phyloP scores from a whole-genome alignment of 164 flowering plant genomes.

The Saururus chinensis region DNA sequence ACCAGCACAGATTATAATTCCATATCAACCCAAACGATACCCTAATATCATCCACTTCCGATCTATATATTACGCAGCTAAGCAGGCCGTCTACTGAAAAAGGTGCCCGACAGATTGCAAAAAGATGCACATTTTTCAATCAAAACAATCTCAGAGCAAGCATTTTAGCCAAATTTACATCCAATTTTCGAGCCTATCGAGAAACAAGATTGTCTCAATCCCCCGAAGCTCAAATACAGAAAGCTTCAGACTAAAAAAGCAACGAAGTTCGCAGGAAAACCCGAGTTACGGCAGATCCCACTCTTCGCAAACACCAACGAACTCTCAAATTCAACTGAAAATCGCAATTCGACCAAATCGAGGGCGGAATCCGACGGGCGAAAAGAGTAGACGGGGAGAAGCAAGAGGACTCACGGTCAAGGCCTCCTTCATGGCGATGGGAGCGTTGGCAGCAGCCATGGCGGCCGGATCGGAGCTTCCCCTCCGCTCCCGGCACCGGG shows the following conservation, averaged over 20 bases:
- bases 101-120: background rate
- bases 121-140: background rate
- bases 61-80: background rate
- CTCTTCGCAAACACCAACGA: conserved; percentile 6
- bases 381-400: background rate
- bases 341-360: background rate
- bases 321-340: background rate
- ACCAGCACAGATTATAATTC: background rate
- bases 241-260: background rate
- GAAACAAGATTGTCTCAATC: background rate
- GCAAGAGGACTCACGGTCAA: conserved; percentile 44
- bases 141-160: background rate
- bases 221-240: background rate
- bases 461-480: conserved; percentile 25
- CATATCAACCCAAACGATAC: too few species aligned
- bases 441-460: conserved; percentile 99
- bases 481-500: background rate
- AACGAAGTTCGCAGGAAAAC: background rate
- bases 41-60: too few species aligned
- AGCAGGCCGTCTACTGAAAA: background rate
- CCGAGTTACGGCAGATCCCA: conserved; percentile 1
- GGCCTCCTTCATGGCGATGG: conserved; percentile 90
- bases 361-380: background rate
- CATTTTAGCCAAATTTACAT: too few species aligned
- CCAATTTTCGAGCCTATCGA: background rate